A percentile compares a stretch with the other conserved stretches of the same genome.
Conservation (phyloP, 1,139 yeast species). For the Geotrichum restrictum region DNA sequence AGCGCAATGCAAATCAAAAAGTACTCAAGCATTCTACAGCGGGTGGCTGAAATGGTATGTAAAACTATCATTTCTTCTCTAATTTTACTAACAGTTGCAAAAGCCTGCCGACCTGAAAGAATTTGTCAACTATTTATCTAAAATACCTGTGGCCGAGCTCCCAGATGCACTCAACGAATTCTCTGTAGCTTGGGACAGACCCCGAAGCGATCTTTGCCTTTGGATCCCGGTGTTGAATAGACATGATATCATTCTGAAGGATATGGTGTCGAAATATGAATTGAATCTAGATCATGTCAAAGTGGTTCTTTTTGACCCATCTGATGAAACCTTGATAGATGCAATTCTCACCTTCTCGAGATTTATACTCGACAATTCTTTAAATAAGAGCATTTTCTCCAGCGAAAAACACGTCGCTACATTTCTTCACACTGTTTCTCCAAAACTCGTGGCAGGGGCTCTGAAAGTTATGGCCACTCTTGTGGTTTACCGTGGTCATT, state of each 20-base stretch:
- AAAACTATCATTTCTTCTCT: background rate
- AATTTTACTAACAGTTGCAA: constrained; percentile 9
- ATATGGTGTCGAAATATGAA: constrained; percentile 51
- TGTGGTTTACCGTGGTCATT: constrained; percentile 54
- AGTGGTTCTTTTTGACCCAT: constrained; percentile 43
- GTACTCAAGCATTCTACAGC: constrained; percentile 30
- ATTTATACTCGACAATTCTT: constrained; percentile 63
- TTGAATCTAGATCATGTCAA: constrained; percentile 45
- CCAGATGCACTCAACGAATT: constrained; percentile 37
- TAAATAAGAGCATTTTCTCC: constrained; percentile 62
- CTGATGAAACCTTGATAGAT: constrained; percentile 49
- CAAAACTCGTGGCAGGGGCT: constrained; percentile 58
- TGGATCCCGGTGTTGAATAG: constrained; percentile 77
- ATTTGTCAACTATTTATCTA: constrained; percentile 42
- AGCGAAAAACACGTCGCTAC: constrained; percentile 61
- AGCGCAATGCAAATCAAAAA: constrained; percentile 31
- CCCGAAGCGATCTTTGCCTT: constrained; percentile 67
- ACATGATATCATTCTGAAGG: constrained; percentile 64
- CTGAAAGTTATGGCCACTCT: constrained; percentile 59
- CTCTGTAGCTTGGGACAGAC: constrained; percentile 52
- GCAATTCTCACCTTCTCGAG: constrained; percentile 62
- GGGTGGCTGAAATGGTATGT: constrained; percentile 35
- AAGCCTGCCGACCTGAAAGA: constrained; percentile 44
- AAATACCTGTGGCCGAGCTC: constrained; percentile 39
- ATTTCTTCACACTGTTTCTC: constrained; percentile 57